Percentiles rank a stretch among this genome's conserved stretches.
Conservation (phyloP, 345 rosid genomes). For the Melaleuca alternifolia region DNA sequence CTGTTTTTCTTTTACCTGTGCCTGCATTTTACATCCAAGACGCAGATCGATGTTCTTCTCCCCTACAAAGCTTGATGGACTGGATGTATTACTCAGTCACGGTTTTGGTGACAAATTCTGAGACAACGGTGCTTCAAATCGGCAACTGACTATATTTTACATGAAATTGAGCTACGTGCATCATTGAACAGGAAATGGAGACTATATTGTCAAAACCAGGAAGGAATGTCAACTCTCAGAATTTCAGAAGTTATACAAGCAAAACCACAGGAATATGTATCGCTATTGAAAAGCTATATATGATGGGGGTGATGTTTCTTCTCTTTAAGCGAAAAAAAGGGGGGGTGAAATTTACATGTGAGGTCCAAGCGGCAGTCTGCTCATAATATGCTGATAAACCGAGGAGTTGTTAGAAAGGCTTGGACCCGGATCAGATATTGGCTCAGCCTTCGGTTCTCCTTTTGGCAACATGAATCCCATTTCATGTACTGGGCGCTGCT, state of each 20-base stretch:
- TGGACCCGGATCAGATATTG: constrained; percentile 45
- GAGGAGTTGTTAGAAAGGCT: constrained; percentile 36
- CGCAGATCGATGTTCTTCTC: neutral
- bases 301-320: neutral
- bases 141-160: neutral
- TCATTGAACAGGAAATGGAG: neutral
- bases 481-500: constrained; percentile 34
- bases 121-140: neutral
- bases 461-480: constrained; percentile 65
- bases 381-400: constrained; percentile 70
- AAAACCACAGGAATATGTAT: neutral
- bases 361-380: constrained; percentile 73
- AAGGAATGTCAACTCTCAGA: neutral
- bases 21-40: neutral
- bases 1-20: too few relatives aligned
- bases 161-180: neutral
- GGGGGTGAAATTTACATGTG: constrained; percentile 21
- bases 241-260: neutral
- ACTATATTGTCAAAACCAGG: neutral
- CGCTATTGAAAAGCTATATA: neutral
- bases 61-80: neutral
- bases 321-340: neutral
- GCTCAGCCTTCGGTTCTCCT: constrained; percentile 75
- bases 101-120: neutral
- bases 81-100: neutral